Evolutionary conservation across 352 stramenopile genomes (phyloP).

Genomic region (Achlya hypogyna): DNA sequence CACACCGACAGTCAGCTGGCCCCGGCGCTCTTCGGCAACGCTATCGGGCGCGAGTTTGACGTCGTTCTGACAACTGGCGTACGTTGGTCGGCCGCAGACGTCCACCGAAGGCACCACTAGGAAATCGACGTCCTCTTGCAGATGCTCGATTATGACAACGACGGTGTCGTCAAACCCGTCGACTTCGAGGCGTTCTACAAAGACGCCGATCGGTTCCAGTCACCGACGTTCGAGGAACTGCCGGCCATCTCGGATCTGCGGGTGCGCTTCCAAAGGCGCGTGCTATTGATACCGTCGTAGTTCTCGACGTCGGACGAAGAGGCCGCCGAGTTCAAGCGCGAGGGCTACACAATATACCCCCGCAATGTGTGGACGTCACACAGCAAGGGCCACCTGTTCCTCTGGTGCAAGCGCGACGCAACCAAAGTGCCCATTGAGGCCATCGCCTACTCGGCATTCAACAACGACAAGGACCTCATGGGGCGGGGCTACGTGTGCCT

Average conservation of each 20-base stretch:
- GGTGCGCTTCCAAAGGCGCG: too few relatives aligned
- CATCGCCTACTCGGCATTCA: slow-evolving; percentile 51
- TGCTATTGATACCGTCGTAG: too few relatives aligned
- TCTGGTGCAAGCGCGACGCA: slow-evolving; percentile 50
- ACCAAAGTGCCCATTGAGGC: slow-evolving; percentile 52
- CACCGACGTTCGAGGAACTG: slow-evolving; percentile 36
- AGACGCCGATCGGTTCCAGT: slow-evolving; percentile 45
- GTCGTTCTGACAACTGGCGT: slow-evolving; percentile 71
- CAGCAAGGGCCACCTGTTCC: slow-evolving; percentile 24
- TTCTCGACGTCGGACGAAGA: slow-evolving; percentile 37
- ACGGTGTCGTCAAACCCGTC: slow-evolving; percentile 50
- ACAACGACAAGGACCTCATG: slow-evolving; percentile 61
- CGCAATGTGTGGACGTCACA: slow-evolving; percentile 1
- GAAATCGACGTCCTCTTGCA: slow-evolving; percentile 53
- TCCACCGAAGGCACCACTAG: slow-evolving; percentile 21
- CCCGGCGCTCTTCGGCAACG: slow-evolving; percentile 46
- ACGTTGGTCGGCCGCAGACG: slow-evolving; percentile 10
- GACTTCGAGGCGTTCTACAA: slow-evolving; percentile 71
- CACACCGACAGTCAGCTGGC: slow-evolving; percentile 30
- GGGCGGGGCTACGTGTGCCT: slow-evolving; percentile 64
- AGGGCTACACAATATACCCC: slow-evolving; percentile 33
- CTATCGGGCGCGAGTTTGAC: slow-evolving; percentile 60
- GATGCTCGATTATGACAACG: slow-evolving; percentile 58
- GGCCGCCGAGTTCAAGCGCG: slow-evolving; percentile 39
- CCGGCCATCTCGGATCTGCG: slow-evolving; percentile 51